phyloP scores from a whole-genome alignment of 164 flowering plant genomes.

The Nelumbo lutea region DNA sequence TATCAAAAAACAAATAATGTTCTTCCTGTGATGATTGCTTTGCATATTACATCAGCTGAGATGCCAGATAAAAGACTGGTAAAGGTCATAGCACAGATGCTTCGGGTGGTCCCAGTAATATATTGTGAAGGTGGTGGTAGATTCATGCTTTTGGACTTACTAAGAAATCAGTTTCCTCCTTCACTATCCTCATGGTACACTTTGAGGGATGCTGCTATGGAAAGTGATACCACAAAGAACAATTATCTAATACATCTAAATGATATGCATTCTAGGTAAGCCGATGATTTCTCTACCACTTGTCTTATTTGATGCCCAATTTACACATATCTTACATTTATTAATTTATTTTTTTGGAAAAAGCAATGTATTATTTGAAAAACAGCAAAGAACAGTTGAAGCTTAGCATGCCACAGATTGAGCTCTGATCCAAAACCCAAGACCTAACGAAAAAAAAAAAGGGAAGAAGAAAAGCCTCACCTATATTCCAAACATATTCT shows the following conservation, averaged over 20 bases:
- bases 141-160: constrained; percentile 21
- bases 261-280: constrained; percentile 23
- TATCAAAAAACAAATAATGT: too few relatives aligned
- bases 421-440: too few relatives aligned
- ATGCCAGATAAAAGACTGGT: constrained; percentile 20
- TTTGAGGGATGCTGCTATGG: constrained; percentile 21
- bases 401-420: too few relatives aligned
- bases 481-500: too few relatives aligned
- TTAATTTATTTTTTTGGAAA: too few relatives aligned
- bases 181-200: constrained; percentile 20
- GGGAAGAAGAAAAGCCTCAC: too few relatives aligned
- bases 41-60: constrained; percentile 18
- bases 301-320: too few relatives aligned
- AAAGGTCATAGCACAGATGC: constrained; percentile 21
- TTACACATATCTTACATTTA: too few relatives aligned
- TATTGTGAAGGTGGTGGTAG: constrained; percentile 24
- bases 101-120: constrained; percentile 26
- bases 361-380: too few relatives aligned
- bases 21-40: not conserved
- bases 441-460: too few relatives aligned
- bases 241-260: constrained; percentile 22
- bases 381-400: too few relatives aligned
- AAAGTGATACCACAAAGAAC: constrained; percentile 12
- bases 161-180: constrained; percentile 20
- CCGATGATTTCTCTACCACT: too few relatives aligned